phyloP scores from a whole-genome alignment of 2,329 filamentous ascomycete genomes.

The Sporothrix inflata region DNA sequence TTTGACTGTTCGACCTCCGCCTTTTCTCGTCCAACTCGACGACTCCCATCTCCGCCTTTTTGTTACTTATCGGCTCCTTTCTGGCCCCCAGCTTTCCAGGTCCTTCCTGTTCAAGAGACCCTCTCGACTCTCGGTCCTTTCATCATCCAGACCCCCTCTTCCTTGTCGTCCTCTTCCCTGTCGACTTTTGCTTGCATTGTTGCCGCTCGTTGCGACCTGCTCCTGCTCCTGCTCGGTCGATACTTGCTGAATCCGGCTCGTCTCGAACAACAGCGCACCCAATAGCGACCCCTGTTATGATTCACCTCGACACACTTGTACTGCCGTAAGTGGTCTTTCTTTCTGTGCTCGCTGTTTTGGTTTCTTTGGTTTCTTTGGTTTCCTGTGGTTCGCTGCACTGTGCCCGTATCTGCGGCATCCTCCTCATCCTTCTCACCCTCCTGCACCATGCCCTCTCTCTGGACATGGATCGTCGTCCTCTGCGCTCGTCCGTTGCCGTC shows the following conservation, averaged over 20 bases:
- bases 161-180: not conserved
- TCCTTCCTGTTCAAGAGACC: no score
- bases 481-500: not conserved
- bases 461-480: conserved; percentile 10
- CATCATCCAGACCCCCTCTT: not conserved
- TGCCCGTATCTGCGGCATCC: not conserved
- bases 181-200: not conserved
- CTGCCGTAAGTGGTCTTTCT: conserved; percentile 3
- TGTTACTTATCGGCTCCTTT: no score
- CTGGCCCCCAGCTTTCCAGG: no score
- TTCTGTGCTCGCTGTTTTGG: not conserved
- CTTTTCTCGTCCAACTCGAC: not conserved
- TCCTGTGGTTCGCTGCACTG: not conserved
- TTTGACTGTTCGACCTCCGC: not conserved
- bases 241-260: not conserved
- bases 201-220: conserved; percentile 2
- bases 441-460: not conserved
- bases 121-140: not conserved
- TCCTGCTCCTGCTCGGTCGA: not conserved
- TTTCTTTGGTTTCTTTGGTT: not conserved
- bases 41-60: conserved; percentile 5
- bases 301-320: conserved; percentile 4
- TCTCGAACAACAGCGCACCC: not conserved
- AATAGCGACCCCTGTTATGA: conserved; percentile 15
- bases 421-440: not conserved